phyloP scores from a whole-genome alignment of 139 green algal genomes.

The Chlorella sp. region DNA sequence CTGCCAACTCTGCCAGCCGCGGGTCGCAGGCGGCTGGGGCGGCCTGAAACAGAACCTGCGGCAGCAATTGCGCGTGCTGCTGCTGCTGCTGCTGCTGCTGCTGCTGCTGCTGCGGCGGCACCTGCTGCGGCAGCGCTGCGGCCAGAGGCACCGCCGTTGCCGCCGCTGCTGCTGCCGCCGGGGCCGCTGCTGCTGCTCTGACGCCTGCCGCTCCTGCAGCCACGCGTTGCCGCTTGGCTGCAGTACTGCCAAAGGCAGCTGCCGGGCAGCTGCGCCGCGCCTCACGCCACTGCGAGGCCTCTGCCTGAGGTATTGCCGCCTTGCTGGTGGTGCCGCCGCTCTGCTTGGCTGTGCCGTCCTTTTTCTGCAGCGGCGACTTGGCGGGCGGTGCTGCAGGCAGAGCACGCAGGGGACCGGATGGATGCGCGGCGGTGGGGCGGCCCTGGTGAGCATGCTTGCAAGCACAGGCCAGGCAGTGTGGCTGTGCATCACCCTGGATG shows the following conservation, averaged over 20 bases:
- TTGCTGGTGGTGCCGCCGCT: constrained; percentile 10
- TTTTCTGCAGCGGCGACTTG: not conserved
- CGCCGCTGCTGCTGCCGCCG: not conserved
- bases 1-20: not conserved
- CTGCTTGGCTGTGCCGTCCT: not conserved
- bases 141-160: not conserved
- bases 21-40: not conserved
- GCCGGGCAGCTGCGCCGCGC: constrained; percentile 12
- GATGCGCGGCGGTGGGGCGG: not conserved
- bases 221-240: not conserved
- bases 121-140: not conserved
- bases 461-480: not conserved
- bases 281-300: constrained; percentile 20
- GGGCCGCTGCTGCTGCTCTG: not conserved
- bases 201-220: not conserved
- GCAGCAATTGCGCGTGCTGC: not conserved
- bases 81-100: not conserved
- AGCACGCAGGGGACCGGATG: not conserved
- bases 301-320: not conserved
- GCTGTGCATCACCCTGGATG: not conserved
- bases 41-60: not conserved
- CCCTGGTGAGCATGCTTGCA: too few species aligned
- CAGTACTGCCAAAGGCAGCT: not conserved
- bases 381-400: constrained; percentile 2
- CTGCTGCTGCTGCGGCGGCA: not conserved